These are phyloP conservation scores for Trichophaea hybrida DNA, from an alignment of 2,329 filamentous ascomycete species.

Conservation along the genomic window DNA sequence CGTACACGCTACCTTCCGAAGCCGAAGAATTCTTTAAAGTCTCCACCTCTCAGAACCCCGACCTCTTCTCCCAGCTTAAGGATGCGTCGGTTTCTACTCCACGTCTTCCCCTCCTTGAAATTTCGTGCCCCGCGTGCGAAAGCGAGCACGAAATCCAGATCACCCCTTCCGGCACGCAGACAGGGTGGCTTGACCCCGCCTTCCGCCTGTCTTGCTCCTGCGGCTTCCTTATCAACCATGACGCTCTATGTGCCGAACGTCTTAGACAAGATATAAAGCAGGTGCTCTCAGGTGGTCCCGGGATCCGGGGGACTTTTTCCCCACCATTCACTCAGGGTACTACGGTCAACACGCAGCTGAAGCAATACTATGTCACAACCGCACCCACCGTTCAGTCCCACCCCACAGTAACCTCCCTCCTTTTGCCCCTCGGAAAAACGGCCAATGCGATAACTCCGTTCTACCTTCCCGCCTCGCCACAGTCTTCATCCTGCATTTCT, in stretches of 20 bases:
- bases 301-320: neutral
- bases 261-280: neutral
- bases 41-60: neutral
- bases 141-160: neutral
- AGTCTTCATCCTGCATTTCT: conserved; percentile 13
- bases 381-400: neutral
- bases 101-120: neutral
- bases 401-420: neutral
- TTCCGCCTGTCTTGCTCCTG: neutral
- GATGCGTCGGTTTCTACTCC: neutral
- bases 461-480: conserved; percentile 7
- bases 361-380: neutral
- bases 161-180: neutral
- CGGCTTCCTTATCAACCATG: neutral
- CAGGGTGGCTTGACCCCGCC: neutral
- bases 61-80: neutral
- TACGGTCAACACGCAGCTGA: neutral
- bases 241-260: neutral
- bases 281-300: neutral
- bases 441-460: neutral
- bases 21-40: neutral
- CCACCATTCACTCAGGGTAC: neutral
- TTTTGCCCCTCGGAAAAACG: neutral
- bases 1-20: neutral
- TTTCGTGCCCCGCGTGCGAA: neutral